Evolutionary conservation across 805 yeast species (phyloP), one percentile per base, ranked within the genome.

Genomic region (Starmerella sirachaensis): DNA sequence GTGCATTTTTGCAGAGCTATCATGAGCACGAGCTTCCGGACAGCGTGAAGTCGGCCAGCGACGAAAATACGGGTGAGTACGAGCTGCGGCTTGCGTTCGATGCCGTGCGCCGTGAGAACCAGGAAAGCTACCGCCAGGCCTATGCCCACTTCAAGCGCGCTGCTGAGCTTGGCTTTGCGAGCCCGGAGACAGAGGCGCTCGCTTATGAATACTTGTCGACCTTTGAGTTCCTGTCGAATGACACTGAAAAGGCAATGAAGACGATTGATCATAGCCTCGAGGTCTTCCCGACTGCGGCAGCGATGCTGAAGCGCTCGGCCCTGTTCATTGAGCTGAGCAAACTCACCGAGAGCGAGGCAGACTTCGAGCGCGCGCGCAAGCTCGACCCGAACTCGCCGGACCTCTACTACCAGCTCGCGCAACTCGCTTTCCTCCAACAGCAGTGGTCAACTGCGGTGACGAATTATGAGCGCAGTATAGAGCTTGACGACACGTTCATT

Each of bases 331-430:
- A 91, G 63, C 72, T 72, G 51, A 76, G 78, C 44, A 69, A 74
- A 27, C 65, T 69, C 40, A 62, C 63, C 14, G 78, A 72, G 45
- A 76, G 93, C 34, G 63, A 65, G 34, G 59, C 63, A 32, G 80
- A 77, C 60, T 85, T 91, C 54, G 72, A 73, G 36, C 63, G 67
- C 37, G 97, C 96, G 16, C 66, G 75, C 43, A 63, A 67, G 42
- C 55, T 79, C 45, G 77, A 82, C 54, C 74, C 88, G 34, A 63
- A 71, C 18, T 73, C 76, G 53, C 76, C 91, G 23, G 94, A 91
- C 55, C 72, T 79, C 49, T 82, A 77, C 66, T 91, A 91, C 68
- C 98, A 91, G 64, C 76, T 79, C 58, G 98, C 93, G 50, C 99
- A 91, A 71, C 69, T 86, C 57, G 73, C 70, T 59, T 88, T 86